Evolutionary conservation across 2,329 filamentous ascomycete genomes (phyloP).

Genomic region (Phialophora macrospora): DNA sequence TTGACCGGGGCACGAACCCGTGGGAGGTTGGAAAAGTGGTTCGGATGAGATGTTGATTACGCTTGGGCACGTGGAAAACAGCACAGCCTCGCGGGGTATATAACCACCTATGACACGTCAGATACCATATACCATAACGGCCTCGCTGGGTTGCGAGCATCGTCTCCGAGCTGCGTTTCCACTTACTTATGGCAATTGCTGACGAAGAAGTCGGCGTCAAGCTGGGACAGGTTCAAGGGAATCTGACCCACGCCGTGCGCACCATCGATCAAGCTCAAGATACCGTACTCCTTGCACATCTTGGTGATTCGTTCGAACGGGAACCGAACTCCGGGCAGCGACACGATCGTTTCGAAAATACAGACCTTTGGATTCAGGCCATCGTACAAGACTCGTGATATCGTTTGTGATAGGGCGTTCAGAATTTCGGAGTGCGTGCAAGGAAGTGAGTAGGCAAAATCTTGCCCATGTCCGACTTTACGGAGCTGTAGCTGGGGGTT

Average conservation of each 20-base stretch:
- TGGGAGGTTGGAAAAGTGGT: conserved; percentile 80
- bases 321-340: conserved; percentile 76
- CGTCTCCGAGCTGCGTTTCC: conserved; percentile 8
- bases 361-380: conserved; percentile 71
- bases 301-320: conserved; percentile 73
- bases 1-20: conserved; percentile 64
- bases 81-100: conserved; percentile 79
- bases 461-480: conserved; percentile 56
- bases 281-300: conserved; percentile 67
- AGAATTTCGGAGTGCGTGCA: conserved; percentile 71
- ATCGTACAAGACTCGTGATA: conserved; percentile 58
- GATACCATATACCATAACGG: neutral
- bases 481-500: conserved; percentile 53
- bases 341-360: conserved; percentile 80
- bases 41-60: conserved; percentile 76
- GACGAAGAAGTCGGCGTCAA: conserved; percentile 84
- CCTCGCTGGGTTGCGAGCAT: conserved; percentile 5
- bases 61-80: conserved; percentile 74
- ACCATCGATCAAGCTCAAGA: conserved; percentile 79
- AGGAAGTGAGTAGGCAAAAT: conserved; percentile 64
- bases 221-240: conserved; percentile 65
- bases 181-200: conserved; percentile 78
- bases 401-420: conserved; percentile 61
- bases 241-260: conserved; percentile 86
- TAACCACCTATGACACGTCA: conserved; percentile 65